Evolutionary conservation across 2,329 filamentous ascomycete genomes (phyloP).

Genomic region (Venturia effusa): DNA sequence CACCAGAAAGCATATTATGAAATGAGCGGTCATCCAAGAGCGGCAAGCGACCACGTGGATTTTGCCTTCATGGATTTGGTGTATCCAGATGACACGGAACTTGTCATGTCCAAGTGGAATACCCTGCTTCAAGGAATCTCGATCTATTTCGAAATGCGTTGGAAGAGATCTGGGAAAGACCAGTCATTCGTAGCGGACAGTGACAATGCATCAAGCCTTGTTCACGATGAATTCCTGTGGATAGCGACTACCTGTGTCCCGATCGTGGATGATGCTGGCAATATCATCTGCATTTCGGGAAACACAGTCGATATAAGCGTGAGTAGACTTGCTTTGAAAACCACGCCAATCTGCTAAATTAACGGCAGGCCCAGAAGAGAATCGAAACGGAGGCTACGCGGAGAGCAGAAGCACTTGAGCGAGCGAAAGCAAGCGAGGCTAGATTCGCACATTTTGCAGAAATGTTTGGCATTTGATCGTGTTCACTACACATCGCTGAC

Average conservation of each 20-base stretch:
- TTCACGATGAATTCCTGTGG: conserved; percentile 15
- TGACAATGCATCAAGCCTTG: neutral
- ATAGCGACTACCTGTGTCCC: conserved; percentile 22
- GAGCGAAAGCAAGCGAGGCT: conserved; percentile 1
- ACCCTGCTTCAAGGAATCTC: conserved; percentile 18
- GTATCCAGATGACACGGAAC: conserved; percentile 18
- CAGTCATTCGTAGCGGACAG: no score
- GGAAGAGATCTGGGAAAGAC: no score
- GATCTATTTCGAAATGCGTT: conserved; percentile 25
- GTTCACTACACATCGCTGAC: neutral
- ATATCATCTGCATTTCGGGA: conserved; percentile 21
- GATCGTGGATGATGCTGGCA: conserved; percentile 19
- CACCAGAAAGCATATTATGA: no score
- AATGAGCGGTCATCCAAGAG: conserved; percentile 17
- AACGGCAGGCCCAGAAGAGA: conserved; percentile 23
- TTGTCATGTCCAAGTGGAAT: conserved; percentile 23
- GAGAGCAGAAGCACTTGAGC: conserved; percentile 2
- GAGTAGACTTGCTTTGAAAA: no score
- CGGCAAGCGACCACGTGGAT: conserved; percentile 16
- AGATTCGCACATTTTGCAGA: conserved; percentile 7
- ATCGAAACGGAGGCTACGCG: conserved; percentile 15
- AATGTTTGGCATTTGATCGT: neutral
- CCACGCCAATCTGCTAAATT: no score
- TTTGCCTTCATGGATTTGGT: conserved; percentile 24
- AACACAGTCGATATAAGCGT: conserved; percentile 24